These are phyloP conservation scores for Lizonia empirigonia DNA, from an alignment of 2,329 filamentous ascomycete genomes.

Conservation along the genomic window DNA sequence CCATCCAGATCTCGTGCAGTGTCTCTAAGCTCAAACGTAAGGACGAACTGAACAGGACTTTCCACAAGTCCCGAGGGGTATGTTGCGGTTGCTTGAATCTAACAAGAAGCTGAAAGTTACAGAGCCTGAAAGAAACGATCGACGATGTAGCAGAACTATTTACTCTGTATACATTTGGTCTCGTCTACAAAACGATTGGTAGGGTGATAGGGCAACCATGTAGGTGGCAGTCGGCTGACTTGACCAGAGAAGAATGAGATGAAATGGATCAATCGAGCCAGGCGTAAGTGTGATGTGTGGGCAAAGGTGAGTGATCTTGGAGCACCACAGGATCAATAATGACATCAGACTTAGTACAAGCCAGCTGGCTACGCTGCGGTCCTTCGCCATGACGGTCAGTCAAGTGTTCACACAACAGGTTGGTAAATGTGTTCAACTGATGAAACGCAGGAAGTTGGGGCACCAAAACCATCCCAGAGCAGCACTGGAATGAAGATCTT, in stretches of 20 bases:
- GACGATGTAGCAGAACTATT: neutral
- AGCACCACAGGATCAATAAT: neutral
- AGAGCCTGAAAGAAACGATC: neutral
- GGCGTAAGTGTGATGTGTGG: neutral
- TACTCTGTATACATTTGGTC: neutral
- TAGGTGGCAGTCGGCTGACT: neutral
- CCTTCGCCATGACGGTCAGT: conserved; percentile 1
- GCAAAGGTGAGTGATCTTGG: neutral
- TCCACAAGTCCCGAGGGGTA: conserved; percentile 15
- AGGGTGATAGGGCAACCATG: neutral
- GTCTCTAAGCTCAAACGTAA: conserved; percentile 18
- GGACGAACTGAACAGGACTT: conserved; percentile 19
- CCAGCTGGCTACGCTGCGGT: conserved; percentile 1
- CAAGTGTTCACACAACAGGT: neutral
- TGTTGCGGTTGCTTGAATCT: neutral
- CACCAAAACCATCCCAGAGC: neutral
- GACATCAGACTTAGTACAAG: neutral
- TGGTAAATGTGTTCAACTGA: too few species aligned
- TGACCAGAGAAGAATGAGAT: neutral
- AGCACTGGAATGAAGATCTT: neutral
- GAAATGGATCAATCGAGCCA: neutral
- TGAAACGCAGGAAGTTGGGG: neutral
- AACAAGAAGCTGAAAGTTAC: neutral
- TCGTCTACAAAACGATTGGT: neutral
- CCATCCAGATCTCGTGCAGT: conserved; percentile 27